Conservation (phyloP, 1,284 basidiomycete species). For the Ustilago esculenta region DNA sequence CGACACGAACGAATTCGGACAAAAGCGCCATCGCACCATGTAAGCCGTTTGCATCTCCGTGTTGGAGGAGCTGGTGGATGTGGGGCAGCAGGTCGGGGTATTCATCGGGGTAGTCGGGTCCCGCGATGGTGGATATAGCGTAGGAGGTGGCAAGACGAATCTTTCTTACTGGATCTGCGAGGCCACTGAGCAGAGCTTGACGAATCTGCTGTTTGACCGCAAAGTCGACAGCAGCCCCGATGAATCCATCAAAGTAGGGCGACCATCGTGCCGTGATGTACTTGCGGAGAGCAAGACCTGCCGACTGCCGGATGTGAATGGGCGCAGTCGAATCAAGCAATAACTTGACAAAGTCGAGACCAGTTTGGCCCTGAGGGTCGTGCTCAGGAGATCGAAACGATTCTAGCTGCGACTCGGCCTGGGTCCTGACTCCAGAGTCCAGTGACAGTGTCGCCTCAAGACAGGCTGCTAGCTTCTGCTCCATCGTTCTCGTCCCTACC, state of each 20-base stretch:
- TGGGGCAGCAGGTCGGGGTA: constrained; percentile 58
- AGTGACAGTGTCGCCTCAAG: constrained; percentile 52
- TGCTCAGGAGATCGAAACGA: constrained; percentile 31
- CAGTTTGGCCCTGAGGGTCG: constrained; percentile 28
- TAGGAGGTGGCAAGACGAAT: constrained; percentile 56
- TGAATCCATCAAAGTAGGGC: constrained; percentile 54
- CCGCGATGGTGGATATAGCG: constrained; percentile 54
- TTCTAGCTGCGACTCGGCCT: constrained; percentile 47
- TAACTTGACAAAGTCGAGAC: constrained; percentile 41
- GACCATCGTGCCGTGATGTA: constrained; percentile 62
- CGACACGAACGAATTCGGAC: constrained; percentile 59
- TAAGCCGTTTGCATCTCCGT: constrained; percentile 30
- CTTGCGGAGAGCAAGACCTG: constrained; percentile 56
- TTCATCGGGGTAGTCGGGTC: constrained; percentile 64
- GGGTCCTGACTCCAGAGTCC: constrained; percentile 24
- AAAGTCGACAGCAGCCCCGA: constrained; percentile 43
- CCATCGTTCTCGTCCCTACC: constrained; percentile 16
- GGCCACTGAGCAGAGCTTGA: constrained; percentile 43
- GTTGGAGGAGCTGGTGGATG: constrained; percentile 47
- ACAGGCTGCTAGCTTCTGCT: constrained; percentile 41
- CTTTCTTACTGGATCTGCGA: constrained; percentile 51
- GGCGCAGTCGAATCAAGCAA: constrained; percentile 22
- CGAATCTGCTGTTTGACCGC: constrained; percentile 54
- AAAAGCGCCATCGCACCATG: constrained; percentile 63
- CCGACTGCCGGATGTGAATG: constrained; percentile 55